These are phyloP conservation scores for Rhizoctonia solani DNA, from an alignment of 1,284 basidiomycete species.

Conservation along the genomic window DNA sequence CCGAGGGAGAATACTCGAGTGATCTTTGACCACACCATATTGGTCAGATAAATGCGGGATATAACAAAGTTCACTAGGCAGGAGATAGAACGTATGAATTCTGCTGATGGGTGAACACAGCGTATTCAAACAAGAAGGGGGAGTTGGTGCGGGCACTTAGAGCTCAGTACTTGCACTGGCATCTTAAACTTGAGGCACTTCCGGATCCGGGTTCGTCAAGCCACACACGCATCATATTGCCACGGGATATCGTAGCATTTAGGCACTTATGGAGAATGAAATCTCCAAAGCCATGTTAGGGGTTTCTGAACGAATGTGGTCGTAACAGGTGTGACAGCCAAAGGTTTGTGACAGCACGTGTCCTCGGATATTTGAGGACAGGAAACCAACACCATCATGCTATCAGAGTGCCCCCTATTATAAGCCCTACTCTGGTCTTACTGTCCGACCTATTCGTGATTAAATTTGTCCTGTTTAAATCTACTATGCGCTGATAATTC, in stretches of 20 bases:
- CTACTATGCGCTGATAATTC: neutral
- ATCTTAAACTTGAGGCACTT: too few relatives aligned
- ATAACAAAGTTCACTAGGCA: neutral
- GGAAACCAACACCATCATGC: too few relatives aligned
- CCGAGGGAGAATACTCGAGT: neutral
- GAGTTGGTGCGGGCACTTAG: too few relatives aligned
- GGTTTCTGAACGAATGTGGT: neutral
- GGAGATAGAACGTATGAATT: neutral
- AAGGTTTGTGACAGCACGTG: constrained; percentile 2
- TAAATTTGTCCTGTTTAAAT: neutral
- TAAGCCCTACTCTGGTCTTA: too few relatives aligned
- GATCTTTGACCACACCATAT: neutral
- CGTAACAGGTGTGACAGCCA: neutral
- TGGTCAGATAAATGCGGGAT: neutral
- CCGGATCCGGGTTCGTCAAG: too few relatives aligned
- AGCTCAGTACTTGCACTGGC: too few relatives aligned
- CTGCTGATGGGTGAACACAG: neutral
- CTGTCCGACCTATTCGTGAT: neutral
- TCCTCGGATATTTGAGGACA: too few relatives aligned
- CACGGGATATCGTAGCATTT: neutral
- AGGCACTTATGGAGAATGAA: neutral
- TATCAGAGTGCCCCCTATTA: too few relatives aligned
- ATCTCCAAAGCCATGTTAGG: neutral
- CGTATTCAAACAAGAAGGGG: too few relatives aligned
- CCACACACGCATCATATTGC: neutral